Conservation (phyloP, 2,329 filamentous ascomycete genomes). For the Acrocalymma vagum region DNA sequence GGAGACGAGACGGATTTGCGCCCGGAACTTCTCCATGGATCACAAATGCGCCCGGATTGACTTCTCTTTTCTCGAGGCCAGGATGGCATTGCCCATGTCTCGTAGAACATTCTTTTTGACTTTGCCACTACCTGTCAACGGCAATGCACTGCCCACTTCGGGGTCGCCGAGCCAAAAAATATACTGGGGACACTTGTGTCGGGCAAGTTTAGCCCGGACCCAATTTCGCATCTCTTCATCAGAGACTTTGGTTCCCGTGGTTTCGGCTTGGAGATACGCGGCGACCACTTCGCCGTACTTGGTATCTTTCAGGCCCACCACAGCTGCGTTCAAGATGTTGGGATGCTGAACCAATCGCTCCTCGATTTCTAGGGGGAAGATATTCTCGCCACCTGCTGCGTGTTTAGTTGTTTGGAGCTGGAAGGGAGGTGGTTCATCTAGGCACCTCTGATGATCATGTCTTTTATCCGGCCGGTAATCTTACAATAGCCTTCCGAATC, state of each 20-base stretch:
- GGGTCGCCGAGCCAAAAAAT: conserved; percentile 74
- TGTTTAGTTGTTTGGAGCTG: not conserved
- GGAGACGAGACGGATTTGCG: no score
- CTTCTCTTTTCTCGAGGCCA: no score
- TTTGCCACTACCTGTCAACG: conserved; percentile 52
- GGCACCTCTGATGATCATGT: conserved; percentile 75
- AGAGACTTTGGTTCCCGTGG: conserved; percentile 15
- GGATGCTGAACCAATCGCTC: conserved; percentile 71
- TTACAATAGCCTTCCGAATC: conserved; percentile 63
- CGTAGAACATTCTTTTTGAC: conserved; percentile 47
- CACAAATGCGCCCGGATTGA: no score
- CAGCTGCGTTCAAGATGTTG: conserved; percentile 67
- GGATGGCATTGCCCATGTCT: no score
- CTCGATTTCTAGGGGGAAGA: conserved; percentile 75
- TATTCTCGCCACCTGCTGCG: conserved; percentile 40
- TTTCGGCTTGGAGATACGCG: conserved; percentile 60
- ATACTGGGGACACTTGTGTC: conserved; percentile 67
- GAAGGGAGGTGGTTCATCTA: not conserved
- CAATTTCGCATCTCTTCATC: conserved; percentile 38
- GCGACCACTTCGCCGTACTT: conserved; percentile 76
- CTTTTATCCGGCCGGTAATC: conserved; percentile 79
- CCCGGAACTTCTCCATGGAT: no score
- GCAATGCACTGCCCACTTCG: conserved; percentile 34
- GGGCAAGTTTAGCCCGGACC: conserved; percentile 38
- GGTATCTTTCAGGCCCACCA: conserved; percentile 71